These are phyloP conservation scores for Monosporozyma solicola DNA, from an alignment of 805 yeast species.

Conservation along the genomic window DNA sequence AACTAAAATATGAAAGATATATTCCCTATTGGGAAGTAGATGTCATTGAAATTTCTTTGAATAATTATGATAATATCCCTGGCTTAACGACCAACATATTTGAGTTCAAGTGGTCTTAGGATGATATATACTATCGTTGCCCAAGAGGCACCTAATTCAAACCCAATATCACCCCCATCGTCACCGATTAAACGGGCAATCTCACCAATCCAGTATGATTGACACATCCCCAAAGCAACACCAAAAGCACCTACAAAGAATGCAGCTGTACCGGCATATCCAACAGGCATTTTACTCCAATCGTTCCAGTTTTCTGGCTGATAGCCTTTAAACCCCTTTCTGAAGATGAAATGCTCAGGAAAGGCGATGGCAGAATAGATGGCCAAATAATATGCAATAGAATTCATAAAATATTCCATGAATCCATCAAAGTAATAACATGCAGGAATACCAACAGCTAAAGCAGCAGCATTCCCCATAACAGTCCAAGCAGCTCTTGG, in stretches of 20 bases:
- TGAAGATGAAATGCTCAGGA: slow-evolving; percentile 76
- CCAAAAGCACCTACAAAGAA: slow-evolving; percentile 82
- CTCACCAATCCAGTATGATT: slow-evolving; percentile 74
- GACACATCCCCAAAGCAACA: slow-evolving; percentile 79
- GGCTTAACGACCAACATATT: slow-evolving; percentile 39
- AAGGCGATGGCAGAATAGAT: slow-evolving; percentile 67
- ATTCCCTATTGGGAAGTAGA: not conserved
- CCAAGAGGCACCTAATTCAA: slow-evolving; percentile 63
- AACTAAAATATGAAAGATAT: not conserved
- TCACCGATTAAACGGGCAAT: slow-evolving; percentile 52
- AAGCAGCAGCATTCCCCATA: slow-evolving; percentile 60
- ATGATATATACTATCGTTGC: slow-evolving; percentile 52
- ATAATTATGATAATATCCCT: slow-evolving; percentile 33
- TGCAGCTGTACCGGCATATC: slow-evolving; percentile 71
- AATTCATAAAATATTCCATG: slow-evolving; percentile 81
- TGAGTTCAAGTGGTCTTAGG: slow-evolving; percentile 57
- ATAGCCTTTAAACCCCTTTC: slow-evolving; percentile 45
- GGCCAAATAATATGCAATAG: slow-evolving; percentile 86
- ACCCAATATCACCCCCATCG: slow-evolving; percentile 80
- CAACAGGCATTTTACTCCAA: slow-evolving; percentile 54
- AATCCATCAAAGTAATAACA: slow-evolving; percentile 63
- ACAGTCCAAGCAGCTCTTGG: slow-evolving; percentile 84
- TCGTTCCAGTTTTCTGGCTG: slow-evolving; percentile 54
- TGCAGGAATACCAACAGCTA: slow-evolving; percentile 86
- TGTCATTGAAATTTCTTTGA: not conserved